Evolutionary conservation across 108 stramenopile species (phyloP), one percentile per base, ranked within the genome.

Genomic region (Chaetoceros tenuissimus): DNA sequence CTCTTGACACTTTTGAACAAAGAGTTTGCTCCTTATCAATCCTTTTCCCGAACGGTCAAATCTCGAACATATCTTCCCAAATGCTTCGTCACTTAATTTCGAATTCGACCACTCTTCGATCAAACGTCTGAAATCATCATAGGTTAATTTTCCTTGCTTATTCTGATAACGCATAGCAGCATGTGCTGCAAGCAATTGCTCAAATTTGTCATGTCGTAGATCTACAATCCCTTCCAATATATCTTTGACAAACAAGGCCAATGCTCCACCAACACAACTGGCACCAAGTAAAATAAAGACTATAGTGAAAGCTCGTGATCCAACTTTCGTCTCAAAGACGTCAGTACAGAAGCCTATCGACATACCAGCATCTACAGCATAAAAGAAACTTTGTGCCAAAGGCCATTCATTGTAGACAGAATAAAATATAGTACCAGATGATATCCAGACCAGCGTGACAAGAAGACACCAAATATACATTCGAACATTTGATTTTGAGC

Each of bases 331-430:
- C 62, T 85, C 84, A 1, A 24, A 48, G 18, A 85, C 84, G 48
- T 85, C 71, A 24, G 84, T 85, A 58, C 84, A 85, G 56, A 85
- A 85, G 43, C 84, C 84, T 48, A 85, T 85, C n/a, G 75, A 77
- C 84, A 85, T 85, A 8, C 84, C 84, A 2, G 84, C 84, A 65
- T 85, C 84, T 1, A 85, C 84, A 3, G 84, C 80, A 63, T 81
- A 85, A 52, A 85, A 85, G 43, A 85, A 85, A 3, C 74, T 66
- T 61, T 80, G 79, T 5, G 80, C 58, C 22, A 85, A 20, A 1
- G 84, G 84, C 84, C 84, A 85, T 13, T 70, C 31, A 53, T 85
- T 75, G 67, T 65, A 75, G 55, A 53, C 62, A 20, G 80, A 79
- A 70, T 85, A 85, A 57, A 85, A 85, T 10, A 81, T 43, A 0